Conservation (phyloP, 306 rosid species). For the Arachis stenosperma region DNA sequence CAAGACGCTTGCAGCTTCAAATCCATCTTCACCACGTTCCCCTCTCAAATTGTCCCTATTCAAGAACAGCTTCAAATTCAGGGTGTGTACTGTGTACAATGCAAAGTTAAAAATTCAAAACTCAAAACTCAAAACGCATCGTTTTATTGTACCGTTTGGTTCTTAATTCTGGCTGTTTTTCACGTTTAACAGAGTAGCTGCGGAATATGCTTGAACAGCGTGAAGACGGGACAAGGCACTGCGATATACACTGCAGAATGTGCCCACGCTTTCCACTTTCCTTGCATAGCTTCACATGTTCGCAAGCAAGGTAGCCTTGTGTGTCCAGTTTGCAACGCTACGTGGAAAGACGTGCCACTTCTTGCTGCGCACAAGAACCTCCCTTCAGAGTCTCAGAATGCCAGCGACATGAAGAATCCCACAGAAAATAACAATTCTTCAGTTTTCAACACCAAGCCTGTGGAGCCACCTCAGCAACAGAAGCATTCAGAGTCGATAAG, state of each 20-base stretch:
- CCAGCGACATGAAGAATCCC: conserved; percentile 32
- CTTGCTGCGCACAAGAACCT: conserved; percentile 69
- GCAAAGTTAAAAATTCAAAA: not conserved
- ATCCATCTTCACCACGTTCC: conserved; percentile 86
- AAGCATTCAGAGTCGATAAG: conserved; percentile 45
- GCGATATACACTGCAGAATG: conserved; percentile 99
- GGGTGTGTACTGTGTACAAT: conserved; percentile 74
- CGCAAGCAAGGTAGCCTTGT: conserved; percentile 68
- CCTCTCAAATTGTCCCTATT: conserved; percentile 88
- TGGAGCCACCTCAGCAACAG: conserved; percentile 16
- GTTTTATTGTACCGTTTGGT: not conserved
- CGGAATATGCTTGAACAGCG: conserved; percentile 88
- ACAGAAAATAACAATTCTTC: conserved; percentile 34
- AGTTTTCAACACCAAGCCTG: conserved; percentile 28
- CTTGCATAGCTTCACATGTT: conserved; percentile 78
- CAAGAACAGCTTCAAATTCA: conserved; percentile 93
- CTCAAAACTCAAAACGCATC: not conserved
- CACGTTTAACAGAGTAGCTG: conserved; percentile 75
- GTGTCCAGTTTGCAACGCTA: conserved; percentile 84
- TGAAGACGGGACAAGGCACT: conserved; percentile 93
- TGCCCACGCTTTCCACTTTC: conserved; percentile 88
- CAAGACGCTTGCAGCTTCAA: conserved; percentile 46
- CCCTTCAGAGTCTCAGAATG: conserved; percentile 36
- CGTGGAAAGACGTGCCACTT: conserved; percentile 89
- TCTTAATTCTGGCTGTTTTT: not conserved